These are phyloP conservation scores for Neurospora sp. DNA, from an alignment of 495 filamentous ascomycete species.

Conservation along the genomic window DNA sequence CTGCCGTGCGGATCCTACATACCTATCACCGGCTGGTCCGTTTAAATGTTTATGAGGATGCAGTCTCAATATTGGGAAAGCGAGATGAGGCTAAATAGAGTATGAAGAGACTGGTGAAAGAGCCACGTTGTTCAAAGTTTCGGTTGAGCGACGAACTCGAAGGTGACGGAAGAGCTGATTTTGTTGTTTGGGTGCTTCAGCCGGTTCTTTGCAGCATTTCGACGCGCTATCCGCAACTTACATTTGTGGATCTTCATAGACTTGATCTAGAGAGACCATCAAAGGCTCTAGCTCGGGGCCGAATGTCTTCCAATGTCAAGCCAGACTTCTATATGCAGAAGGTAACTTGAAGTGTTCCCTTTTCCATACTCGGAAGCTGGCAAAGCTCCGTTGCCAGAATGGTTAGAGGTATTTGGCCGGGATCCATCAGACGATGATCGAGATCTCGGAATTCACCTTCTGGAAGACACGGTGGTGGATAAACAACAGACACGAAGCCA, in stretches of 20 bases:
- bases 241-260: not conserved
- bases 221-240: not conserved
- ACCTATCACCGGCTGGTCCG: not conserved
- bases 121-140: not conserved
- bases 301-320: too few relatives aligned
- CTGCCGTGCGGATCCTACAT: not conserved
- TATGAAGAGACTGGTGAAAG: not conserved
- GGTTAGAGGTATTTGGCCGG: not conserved
- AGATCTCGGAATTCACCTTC: not conserved
- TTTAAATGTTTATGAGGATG: not conserved
- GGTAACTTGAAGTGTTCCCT: too few relatives aligned
- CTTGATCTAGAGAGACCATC: not conserved
- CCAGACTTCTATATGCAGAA: too few relatives aligned
- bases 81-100: conserved; percentile 27
- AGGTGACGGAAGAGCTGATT: not conserved
- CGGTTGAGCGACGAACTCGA: not conserved
- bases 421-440: not conserved
- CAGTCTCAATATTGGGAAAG: not conserved
- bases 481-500: not conserved
- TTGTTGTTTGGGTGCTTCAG: not conserved
- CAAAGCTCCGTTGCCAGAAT: not conserved
- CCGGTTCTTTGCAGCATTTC: not conserved
- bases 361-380: not conserved
- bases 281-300: too few relatives aligned
- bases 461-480: not conserved